Conservation (phyloP, 805 yeast genomes). For the Allodekkera sacchari region DNA sequence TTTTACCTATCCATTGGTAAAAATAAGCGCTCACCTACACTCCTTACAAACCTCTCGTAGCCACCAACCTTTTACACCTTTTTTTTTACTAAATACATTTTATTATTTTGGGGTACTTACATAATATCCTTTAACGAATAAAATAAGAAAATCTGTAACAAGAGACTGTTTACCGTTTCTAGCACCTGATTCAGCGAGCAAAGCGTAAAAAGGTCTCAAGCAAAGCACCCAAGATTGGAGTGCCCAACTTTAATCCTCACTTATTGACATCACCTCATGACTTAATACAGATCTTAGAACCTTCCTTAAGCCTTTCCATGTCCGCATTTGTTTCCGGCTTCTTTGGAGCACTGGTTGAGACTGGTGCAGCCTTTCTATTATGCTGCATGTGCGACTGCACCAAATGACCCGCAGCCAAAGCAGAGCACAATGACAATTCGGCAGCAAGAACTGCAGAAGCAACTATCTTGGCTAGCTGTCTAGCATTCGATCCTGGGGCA, state of each 20-base stretch:
- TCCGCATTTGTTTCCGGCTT: slow-evolving; percentile 19
- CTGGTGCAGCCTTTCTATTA: slow-evolving; percentile 47
- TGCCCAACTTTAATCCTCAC: not conserved
- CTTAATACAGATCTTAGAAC: slow-evolving; percentile 68
- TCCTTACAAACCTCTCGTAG: no score
- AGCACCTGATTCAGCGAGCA: no score
- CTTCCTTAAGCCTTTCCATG: slow-evolving; percentile 50
- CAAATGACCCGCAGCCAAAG: slow-evolving; percentile 96
- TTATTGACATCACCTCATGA: slow-evolving; percentile 27
- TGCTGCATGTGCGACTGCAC: slow-evolving; percentile 97
- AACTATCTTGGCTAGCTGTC: slow-evolving; percentile 84
- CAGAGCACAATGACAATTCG: slow-evolving; percentile 88
- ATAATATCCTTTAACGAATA: not conserved
- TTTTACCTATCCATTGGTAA: no score
- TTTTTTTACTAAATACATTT: no score
- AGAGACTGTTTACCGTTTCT: no score
- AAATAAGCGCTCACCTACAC: no score
- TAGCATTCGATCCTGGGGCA: slow-evolving; percentile 89
- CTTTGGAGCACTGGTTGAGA: slow-evolving; percentile 16
- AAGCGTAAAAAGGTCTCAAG: no score
- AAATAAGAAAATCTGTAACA: no score
- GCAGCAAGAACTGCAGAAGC: slow-evolving; percentile 96
- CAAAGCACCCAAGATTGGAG: not conserved
- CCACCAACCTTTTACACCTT: no score
- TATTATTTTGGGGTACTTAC: not conserved